Evolutionary conservation across 2,329 filamentous ascomycete species (phyloP).

Genomic region (Plectosphaerella cucumerina): DNA sequence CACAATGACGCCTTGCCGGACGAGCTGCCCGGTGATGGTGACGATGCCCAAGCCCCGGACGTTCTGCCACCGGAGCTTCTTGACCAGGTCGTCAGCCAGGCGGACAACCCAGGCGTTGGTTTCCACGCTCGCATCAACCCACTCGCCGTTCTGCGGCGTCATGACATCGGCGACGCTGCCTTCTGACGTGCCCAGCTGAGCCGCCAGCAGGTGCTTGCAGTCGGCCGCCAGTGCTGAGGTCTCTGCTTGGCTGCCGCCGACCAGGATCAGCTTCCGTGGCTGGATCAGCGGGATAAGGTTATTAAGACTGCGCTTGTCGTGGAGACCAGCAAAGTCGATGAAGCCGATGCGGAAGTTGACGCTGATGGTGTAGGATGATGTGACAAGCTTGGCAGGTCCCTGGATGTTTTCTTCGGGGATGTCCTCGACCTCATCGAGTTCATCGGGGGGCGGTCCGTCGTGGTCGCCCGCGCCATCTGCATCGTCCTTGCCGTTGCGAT

Average conservation of each 20-base stretch:
- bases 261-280: slow-evolving; percentile 90
- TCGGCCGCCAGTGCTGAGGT: slow-evolving; percentile 75
- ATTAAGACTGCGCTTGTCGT: slow-evolving; percentile 89
- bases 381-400: slow-evolving; percentile 73
- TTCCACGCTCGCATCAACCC: slow-evolving; percentile 88
- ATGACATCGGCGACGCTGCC: slow-evolving; percentile 67
- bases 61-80: slow-evolving; percentile 89
- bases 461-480: slow-evolving; percentile 26
- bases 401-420: slow-evolving; percentile 37
- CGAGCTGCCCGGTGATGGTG: slow-evolving; percentile 75
- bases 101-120: slow-evolving; percentile 97
- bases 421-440: slow-evolving; percentile 54
- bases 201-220: slow-evolving; percentile 64
- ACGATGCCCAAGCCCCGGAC: slow-evolving; percentile 87
- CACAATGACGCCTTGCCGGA: slow-evolving; percentile 25
- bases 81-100: slow-evolving; percentile 78
- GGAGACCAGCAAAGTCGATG: slow-evolving; percentile 87
- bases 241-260: slow-evolving; percentile 75
- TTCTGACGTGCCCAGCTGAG: slow-evolving; percentile 36
- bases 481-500: slow-evolving; percentile 39
- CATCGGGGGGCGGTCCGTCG: slow-evolving; percentile 44
- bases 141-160: slow-evolving; percentile 69
- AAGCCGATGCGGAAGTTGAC: slow-evolving; percentile 76
- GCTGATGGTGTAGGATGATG: slow-evolving; percentile 58
- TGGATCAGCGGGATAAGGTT: slow-evolving; percentile 94